Evolutionary conservation across 805 yeast genomes (phyloP).

Genomic region (Wickerhamiella azyma): DNA sequence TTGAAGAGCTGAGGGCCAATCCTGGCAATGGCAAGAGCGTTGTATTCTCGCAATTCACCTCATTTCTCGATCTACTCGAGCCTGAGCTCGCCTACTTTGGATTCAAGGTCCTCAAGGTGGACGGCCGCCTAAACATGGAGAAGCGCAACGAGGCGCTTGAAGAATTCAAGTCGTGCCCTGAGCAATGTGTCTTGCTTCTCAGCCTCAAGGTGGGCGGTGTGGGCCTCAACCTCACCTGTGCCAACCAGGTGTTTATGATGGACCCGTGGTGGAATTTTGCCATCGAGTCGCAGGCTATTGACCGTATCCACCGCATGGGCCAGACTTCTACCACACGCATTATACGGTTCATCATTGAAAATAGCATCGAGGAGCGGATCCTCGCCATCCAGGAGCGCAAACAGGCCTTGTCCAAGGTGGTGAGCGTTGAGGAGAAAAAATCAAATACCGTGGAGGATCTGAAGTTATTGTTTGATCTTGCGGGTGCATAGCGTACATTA

Average conservation of each 20-base stretch:
- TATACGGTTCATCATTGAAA: slow-evolving; percentile 64
- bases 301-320: slow-evolving; percentile 83
- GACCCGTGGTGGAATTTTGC: slow-evolving; percentile 98
- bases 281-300: slow-evolving; percentile 82
- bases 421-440: slow-evolving; percentile 27
- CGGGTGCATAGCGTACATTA: background rate
- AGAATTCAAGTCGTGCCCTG: slow-evolving; percentile 33
- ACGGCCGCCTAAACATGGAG: slow-evolving; percentile 59
- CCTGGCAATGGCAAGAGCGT: slow-evolving; percentile 57
- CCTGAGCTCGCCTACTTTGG: slow-evolving; percentile 39
- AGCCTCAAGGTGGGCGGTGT: slow-evolving; percentile 92
- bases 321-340: slow-evolving; percentile 62
- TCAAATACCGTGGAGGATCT: slow-evolving; percentile 27
- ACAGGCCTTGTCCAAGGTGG: slow-evolving; percentile 25
- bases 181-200: slow-evolving; percentile 40
- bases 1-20: slow-evolving; percentile 42
- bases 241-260: slow-evolving; percentile 76
- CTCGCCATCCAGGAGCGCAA: slow-evolving; percentile 75
- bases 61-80: slow-evolving; percentile 64
- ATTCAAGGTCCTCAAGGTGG: slow-evolving; percentile 54
- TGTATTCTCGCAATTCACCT: slow-evolving; percentile 82
- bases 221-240: slow-evolving; percentile 75
- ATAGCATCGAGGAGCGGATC: slow-evolving; percentile 81
- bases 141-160: slow-evolving; percentile 50
- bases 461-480: slow-evolving; percentile 23